phyloP scores from a whole-genome alignment of 257 asterid genomes.

The Petrea volubilis region DNA sequence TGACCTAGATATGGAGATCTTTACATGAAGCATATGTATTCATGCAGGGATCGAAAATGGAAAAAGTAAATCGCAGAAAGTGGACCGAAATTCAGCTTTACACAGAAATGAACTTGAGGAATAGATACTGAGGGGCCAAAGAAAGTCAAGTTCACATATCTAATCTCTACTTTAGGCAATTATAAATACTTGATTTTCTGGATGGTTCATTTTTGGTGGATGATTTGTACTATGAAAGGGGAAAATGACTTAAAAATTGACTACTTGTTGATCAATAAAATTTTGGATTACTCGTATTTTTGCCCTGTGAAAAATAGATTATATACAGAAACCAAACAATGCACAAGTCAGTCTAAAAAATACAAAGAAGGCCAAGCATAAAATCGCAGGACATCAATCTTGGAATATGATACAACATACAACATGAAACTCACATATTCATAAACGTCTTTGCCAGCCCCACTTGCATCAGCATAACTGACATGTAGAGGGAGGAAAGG shows the following conservation, averaged over 20 bases:
- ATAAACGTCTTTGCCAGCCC: constrained; percentile 66
- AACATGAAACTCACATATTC: constrained; percentile 49
- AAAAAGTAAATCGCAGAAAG: background rate
- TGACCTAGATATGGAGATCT: constrained; percentile 43
- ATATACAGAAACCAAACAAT: background rate
- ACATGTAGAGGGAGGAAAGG: constrained; percentile 17
- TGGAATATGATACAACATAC: background rate
- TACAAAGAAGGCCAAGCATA: background rate
- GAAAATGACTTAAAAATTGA: background rate
- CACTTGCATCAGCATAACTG: constrained; percentile 74
- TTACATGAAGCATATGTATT: background rate
- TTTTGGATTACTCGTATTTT: background rate
- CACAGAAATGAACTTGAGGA: background rate
- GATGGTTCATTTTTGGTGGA: background rate
- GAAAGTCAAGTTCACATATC: background rate
- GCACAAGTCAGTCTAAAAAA: background rate
- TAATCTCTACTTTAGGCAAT: background rate
- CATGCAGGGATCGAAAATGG: background rate
- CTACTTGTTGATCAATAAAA: background rate
- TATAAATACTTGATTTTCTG: background rate
- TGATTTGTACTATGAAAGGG: background rate
- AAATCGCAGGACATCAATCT: background rate
- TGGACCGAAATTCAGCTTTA: too few species aligned
- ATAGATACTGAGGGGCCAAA: background rate
- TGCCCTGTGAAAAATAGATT: background rate